Base-by-base conservation (phyloP, 2,329 filamentous ascomycete species). In the Cladorrhinum sp. region DNA sequence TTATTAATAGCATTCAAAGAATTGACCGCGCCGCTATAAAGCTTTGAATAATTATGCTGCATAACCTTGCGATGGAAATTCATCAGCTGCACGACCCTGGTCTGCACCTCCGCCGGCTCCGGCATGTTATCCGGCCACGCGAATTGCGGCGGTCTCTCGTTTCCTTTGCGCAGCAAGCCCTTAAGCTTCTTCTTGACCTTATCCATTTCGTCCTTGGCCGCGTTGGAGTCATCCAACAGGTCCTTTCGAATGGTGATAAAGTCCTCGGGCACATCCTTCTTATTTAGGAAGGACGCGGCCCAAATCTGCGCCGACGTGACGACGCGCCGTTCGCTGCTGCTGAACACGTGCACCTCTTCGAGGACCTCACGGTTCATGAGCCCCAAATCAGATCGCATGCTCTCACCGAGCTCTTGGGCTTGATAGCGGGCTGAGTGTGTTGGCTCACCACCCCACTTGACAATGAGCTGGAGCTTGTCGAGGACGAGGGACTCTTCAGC, bases 121-220 rank as follows among this genome's bases (percentile, higher is more conserved):
- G 93, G 92, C 76, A 95, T 95, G 66, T 95, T 93, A 48, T 91
- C 86, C 1, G 95, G 95, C 95, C 95, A 99, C n/a, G 95, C 92
- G 72, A 99, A 99, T 70, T 99, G 92, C 18, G 93, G 87, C 9
- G 95, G 95, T 1, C 93, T 91, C 70, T 95, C 90, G 63, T 92
- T 91, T n/a, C 93, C 95, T 74, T 96, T 91, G 27, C 95, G 87
- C 60, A 99, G 77, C 20, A 99, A 81, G 1, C 91, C 88, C 78
- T 99, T 99, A 25, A 99, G 83, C 85, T 96, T 97, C 84, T 99
- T 99, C 82, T 99, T 99, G 59, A 99, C 95, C 76, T 96, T 97
- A 77, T 99, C 96, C 90, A 97, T 99, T 71, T 96, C 92, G 73
- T 99, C 95, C 74, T 99, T 99, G 60, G 95, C 95, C 3, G 95